These are phyloP conservation scores for Kregervanrija fluxuum DNA, from an alignment of 805 yeast genomes.

Conservation along the genomic window DNA sequence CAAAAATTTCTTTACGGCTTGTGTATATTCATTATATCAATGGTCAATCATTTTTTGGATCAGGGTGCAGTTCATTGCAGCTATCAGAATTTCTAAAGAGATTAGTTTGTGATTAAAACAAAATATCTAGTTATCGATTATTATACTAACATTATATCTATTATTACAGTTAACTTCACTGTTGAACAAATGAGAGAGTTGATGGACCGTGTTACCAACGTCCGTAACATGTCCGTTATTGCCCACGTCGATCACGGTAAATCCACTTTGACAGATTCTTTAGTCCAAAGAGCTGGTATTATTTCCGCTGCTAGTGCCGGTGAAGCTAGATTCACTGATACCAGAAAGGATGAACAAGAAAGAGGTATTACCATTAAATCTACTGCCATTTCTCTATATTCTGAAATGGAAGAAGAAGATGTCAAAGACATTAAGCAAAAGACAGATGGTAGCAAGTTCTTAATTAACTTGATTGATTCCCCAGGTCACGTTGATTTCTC, in stretches of 20 bases:
- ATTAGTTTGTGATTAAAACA: too few species aligned
- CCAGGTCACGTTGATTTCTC: constrained; percentile 99
- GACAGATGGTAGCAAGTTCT: constrained; percentile 88
- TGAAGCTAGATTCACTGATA: constrained; percentile 99
- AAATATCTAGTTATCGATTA: too few species aligned
- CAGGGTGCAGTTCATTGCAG: too few species aligned
- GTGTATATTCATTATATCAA: too few species aligned
- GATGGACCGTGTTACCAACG: constrained; percentile 99
- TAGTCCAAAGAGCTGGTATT: constrained; percentile 99
- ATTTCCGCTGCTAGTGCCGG: constrained; percentile 99
- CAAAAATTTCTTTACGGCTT: too few species aligned
- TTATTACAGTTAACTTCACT: constrained; percentile 44
- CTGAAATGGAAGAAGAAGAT: constrained; percentile 82
- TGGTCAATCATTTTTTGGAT: too few species aligned
- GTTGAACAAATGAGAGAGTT: constrained; percentile 93
- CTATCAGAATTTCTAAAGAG: too few species aligned
- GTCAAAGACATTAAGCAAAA: constrained; percentile 86
- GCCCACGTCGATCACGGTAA: constrained; percentile 99
- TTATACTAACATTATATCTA: constrained; percentile 6
- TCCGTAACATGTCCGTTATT: constrained; percentile 99
- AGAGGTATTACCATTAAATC: constrained; percentile 99
- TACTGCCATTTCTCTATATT: constrained; percentile 93
- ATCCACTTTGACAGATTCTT: constrained; percentile 97
- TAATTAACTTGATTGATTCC: constrained; percentile 97
- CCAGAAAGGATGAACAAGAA: constrained; percentile 99